Percentiles rank a stretch among this genome's conserved stretches.
These are phyloP conservation scores for Sclerotinia spermophila DNA, from an alignment of 2,329 filamentous ascomycete genomes.

Conservation along the genomic window DNA sequence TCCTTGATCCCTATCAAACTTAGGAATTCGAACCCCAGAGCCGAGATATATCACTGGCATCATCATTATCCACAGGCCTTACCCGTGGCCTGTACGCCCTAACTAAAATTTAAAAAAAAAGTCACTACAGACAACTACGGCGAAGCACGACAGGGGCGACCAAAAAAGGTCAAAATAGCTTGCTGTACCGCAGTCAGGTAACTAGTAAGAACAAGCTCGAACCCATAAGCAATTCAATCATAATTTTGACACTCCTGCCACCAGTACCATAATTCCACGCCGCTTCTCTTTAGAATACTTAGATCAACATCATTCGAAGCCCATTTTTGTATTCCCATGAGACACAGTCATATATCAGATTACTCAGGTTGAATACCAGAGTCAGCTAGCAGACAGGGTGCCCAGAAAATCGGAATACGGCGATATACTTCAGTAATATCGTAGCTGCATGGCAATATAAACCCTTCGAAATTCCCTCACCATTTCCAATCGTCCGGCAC, in stretches of 20 bases:
- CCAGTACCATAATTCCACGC: not conserved
- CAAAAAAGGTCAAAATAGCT: conserved; percentile 16
- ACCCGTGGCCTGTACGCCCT: conserved; percentile 1
- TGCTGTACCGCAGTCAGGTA: conserved; percentile 15
- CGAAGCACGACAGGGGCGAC: not conserved
- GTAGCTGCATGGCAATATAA: conserved; percentile 10
- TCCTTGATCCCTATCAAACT: not conserved
- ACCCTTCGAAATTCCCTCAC: not conserved
- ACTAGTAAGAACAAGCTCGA: not conserved
- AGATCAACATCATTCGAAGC: conserved; percentile 2
- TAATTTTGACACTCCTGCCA: not conserved
- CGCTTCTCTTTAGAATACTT: not conserved
- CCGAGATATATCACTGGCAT: conserved; percentile 1
- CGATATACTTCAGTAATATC: not conserved
- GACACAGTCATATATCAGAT: not conserved
- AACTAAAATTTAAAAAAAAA: not conserved
- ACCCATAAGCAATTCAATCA: conserved; percentile 1
- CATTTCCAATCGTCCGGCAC: not conserved
- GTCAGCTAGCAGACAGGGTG: not conserved
- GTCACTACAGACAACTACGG: not conserved
- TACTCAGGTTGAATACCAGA: not conserved
- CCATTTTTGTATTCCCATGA: not conserved
- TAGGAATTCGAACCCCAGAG: not conserved
- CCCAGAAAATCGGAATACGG: not conserved
- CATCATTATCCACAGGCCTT: not conserved